A percentile compares a stretch with the other conserved stretches of the same genome.
phyloP scores from a whole-genome alignment of 345 rosid genomes.

The Salix arbutifolia region DNA sequence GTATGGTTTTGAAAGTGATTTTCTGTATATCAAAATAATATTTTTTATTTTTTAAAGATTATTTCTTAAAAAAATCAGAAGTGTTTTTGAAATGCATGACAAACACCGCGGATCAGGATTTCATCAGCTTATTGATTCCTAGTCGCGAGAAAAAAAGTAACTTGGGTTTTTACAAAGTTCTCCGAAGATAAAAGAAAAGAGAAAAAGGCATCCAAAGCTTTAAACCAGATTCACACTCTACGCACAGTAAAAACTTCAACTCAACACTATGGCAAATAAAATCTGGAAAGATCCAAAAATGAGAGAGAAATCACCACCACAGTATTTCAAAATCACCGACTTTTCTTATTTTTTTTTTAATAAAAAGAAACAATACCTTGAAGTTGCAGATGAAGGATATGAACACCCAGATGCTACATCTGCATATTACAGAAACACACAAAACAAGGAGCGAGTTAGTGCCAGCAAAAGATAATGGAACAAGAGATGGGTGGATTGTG shows the following conservation, averaged over 20 bases:
- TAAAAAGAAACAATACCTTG: slow-evolving; percentile 2
- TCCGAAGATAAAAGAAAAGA: not conserved
- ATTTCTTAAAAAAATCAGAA: too few relatives aligned
- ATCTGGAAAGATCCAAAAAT: not conserved
- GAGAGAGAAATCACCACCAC: not conserved
- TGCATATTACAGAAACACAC: slow-evolving; percentile 1
- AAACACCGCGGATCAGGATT: not conserved
- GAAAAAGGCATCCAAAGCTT: not conserved
- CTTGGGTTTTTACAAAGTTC: not conserved
- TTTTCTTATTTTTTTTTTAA: not conserved
- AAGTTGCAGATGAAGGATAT: slow-evolving; percentile 10
- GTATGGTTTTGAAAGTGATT: too few relatives aligned
- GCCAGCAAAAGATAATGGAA: not conserved
- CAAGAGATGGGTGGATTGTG: too few relatives aligned
- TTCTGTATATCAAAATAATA: too few relatives aligned
- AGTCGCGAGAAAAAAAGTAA: not conserved
- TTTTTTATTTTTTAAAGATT: too few relatives aligned
- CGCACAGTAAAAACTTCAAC: not conserved
- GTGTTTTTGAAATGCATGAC: too few relatives aligned
- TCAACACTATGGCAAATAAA: not conserved
- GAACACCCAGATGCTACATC: slow-evolving; percentile 12
- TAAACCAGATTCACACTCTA: slow-evolving; percentile 6
- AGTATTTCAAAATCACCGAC: not conserved
- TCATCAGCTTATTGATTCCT: not conserved
- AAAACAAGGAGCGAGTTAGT: not conserved